Conservation (phyloP, 164 flowering plant species). For the Euptelea pleiosperma region DNA sequence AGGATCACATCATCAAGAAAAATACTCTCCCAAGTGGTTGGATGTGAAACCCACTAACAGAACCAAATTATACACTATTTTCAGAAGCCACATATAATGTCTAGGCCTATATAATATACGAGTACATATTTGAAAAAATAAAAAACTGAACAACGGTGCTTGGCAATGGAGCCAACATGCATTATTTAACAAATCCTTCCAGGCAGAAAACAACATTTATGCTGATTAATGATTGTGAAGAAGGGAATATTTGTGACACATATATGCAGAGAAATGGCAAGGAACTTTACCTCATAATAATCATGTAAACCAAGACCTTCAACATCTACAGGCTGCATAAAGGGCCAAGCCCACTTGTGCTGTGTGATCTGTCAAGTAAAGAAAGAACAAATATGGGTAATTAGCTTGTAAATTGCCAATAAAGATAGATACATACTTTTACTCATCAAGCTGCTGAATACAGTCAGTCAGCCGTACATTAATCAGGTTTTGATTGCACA, state of each 20-base stretch:
- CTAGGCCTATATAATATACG: background rate
- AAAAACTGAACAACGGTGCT: too few relatives aligned
- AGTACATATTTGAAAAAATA: too few relatives aligned
- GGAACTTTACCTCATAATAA: slow-evolving; percentile 65
- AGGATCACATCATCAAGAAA: background rate
- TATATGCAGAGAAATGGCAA: background rate
- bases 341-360: slow-evolving; percentile 93
- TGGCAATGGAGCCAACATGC: too few relatives aligned
- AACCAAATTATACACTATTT: background rate
- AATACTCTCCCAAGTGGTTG: background rate
- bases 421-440: background rate
- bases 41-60: background rate
- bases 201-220: too few relatives aligned
- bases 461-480: too few relatives aligned
- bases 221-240: background rate
- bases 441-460: background rate
- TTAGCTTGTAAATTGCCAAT: background rate
- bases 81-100: background rate
- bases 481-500: too few relatives aligned
- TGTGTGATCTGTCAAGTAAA: slow-evolving; percentile 54
- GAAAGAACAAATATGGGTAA: background rate
- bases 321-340: slow-evolving; percentile 87
- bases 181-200: too few relatives aligned
- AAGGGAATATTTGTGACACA: background rate
- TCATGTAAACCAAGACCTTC: slow-evolving; percentile 75